Evolutionary conservation across 306 rosid species (phyloP).

Genomic region (Argentina anserina): DNA sequence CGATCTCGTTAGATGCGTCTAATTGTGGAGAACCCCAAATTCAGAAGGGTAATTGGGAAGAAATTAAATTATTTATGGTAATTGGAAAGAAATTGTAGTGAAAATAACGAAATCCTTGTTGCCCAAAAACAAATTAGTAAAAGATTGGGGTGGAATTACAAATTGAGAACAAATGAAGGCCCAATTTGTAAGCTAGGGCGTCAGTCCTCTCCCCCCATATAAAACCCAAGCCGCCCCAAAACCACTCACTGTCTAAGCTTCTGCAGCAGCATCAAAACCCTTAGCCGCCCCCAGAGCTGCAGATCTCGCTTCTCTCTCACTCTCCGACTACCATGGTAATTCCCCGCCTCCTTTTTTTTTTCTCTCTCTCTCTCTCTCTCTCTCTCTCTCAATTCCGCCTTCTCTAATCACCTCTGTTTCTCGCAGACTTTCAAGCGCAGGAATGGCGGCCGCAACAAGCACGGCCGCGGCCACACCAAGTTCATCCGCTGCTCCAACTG

Average conservation of each 20-base stretch:
- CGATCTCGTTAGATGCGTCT: too few relatives aligned
- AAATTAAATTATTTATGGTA: too few relatives aligned
- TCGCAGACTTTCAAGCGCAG: slow-evolving; percentile 89
- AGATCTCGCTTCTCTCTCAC: slow-evolving; percentile 12
- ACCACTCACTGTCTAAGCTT: not conserved
- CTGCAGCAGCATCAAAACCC: slow-evolving; percentile 4
- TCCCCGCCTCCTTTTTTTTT: not conserved
- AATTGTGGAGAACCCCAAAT: too few relatives aligned
- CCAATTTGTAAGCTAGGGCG: not conserved
- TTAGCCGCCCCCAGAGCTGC: not conserved
- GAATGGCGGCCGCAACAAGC: slow-evolving; percentile 94
- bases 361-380: not conserved
- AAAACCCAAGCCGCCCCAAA: not conserved
- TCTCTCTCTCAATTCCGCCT: not conserved
- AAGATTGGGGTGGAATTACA: not conserved
- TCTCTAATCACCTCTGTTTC: not conserved
- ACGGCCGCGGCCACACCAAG: slow-evolving; percentile 94
- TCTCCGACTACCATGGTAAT: slow-evolving; percentile 32
- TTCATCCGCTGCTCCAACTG: slow-evolving; percentile 92
- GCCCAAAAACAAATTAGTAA: not conserved
- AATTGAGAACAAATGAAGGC: not conserved
- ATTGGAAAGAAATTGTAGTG: too few relatives aligned
- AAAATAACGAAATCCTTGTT: not conserved
- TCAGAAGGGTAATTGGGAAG: too few relatives aligned
- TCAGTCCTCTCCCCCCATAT: not conserved